Evolutionary conservation across 2,329 filamentous ascomycete species (phyloP).

Genomic region (Neofusicoccum umdonicola): DNA sequence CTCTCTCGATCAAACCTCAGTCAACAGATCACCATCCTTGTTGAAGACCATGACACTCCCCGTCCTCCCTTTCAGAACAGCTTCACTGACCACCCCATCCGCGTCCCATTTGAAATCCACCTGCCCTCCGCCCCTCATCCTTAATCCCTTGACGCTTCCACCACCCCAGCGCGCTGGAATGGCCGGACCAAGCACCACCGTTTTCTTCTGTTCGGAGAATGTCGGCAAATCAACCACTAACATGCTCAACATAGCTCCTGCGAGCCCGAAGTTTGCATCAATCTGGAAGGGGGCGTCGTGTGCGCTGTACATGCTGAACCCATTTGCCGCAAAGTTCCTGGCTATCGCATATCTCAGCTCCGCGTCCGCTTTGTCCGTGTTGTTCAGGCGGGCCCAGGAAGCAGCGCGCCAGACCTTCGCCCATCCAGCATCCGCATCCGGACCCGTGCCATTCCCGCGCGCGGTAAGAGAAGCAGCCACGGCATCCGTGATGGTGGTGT

Average conservation of each 20-base stretch:
- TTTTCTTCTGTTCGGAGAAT: background rate
- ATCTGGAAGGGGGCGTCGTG: constrained; percentile 54
- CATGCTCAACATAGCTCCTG: constrained; percentile 52
- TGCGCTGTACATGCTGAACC: constrained; percentile 52
- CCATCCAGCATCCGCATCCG: constrained; percentile 57
- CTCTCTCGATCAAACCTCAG: background rate
- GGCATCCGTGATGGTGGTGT: constrained; percentile 45
- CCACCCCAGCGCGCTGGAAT: constrained; percentile 46
- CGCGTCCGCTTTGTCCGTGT: constrained; percentile 49
- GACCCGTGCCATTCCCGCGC: constrained; percentile 47
- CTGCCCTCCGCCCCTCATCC: constrained; percentile 44
- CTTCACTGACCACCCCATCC: constrained; percentile 34
- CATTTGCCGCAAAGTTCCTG: constrained; percentile 52
- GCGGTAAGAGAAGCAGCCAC: constrained; percentile 47
- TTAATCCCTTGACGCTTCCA: constrained; percentile 46
- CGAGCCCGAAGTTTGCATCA: constrained; percentile 57
- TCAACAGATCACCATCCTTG: background rate
- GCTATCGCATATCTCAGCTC: constrained; percentile 50
- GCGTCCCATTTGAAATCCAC: constrained; percentile 48
- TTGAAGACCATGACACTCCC: constrained; percentile 20
- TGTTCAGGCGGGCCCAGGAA: constrained; percentile 56
- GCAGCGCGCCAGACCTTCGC: constrained; percentile 58
- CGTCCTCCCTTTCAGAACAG: constrained; percentile 10
- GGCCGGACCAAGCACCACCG: constrained; percentile 42
- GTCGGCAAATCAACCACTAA: constrained; percentile 48